These are phyloP conservation scores for Gnaphalium uliginosum DNA, from an alignment of 129 eudicot genomes.

Conservation along the genomic window DNA sequence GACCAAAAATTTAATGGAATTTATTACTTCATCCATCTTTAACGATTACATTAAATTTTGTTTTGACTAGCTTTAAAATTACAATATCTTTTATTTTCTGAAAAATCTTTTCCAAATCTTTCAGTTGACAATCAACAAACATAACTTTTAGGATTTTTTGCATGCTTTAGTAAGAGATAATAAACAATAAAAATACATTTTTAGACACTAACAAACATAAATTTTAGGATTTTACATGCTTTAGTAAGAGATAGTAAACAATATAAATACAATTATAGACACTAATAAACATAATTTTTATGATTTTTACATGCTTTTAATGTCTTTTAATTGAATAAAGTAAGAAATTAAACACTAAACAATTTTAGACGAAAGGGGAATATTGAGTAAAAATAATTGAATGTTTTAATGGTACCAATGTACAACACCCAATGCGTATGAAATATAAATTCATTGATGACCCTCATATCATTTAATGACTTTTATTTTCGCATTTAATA, in stretches of 20 bases:
- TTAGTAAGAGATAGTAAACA: too few relatives aligned
- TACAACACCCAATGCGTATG: constrained; percentile 45
- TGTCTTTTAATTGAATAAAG: neutral
- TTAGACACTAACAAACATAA: too few relatives aligned
- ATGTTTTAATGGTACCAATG: constrained; percentile 30
- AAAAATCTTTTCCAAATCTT: too few relatives aligned
- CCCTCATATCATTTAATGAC: constrained; percentile 44
- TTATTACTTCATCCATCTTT: constrained; percentile 29
- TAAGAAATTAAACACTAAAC: neutral
- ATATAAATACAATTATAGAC: too few relatives aligned
- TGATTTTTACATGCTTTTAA: too few relatives aligned
- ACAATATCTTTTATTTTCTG: too few relatives aligned
- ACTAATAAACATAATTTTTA: too few relatives aligned
- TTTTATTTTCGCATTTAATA: constrained; percentile 36
- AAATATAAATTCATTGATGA: constrained; percentile 42
- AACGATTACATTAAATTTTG: constrained; percentile 19
- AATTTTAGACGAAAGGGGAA: neutral
- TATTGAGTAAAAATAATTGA: constrained; percentile 12
- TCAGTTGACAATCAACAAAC: too few relatives aligned
- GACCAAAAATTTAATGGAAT: constrained; percentile 33
- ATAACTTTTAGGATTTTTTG: too few relatives aligned
- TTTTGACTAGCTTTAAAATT: constrained; percentile 4
- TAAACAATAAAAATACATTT: too few relatives aligned
- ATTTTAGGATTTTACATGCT: too few relatives aligned
- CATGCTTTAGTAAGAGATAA: too few relatives aligned